A percentile compares a stretch with the other conserved stretches of the same genome.
Conservation (phyloP, 331 rosid genomes). For the Phaseolus coccineus region DNA sequence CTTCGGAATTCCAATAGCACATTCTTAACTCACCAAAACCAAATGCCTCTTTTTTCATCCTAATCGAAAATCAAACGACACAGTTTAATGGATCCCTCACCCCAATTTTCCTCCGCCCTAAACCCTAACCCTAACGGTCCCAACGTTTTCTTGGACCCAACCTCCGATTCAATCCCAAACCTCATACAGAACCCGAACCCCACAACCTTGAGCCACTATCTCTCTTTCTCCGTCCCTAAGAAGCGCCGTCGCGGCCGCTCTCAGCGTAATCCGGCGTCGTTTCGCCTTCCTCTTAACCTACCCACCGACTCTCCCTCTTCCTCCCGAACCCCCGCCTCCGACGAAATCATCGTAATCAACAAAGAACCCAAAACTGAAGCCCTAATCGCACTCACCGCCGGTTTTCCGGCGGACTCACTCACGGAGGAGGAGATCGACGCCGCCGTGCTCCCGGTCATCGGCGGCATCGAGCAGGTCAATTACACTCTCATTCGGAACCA, state of each 20-base stretch:
- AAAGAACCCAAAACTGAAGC: constrained; percentile 93
- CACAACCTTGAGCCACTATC: constrained; percentile 46
- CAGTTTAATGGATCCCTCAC: constrained; percentile 65
- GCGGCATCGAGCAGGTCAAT: constrained; percentile 96
- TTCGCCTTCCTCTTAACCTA: constrained; percentile 55
- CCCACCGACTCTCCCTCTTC: constrained; percentile 29
- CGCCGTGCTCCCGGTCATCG: constrained; percentile 70
- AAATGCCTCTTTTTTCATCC: background rate
- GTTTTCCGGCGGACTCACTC: constrained; percentile 91
- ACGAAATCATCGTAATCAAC: constrained; percentile 86
- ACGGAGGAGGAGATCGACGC: constrained; percentile 91
- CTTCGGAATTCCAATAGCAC: background rate
- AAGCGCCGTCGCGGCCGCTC: constrained; percentile 89
- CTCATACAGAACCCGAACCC: constrained; percentile 49
- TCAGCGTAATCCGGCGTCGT: constrained; percentile 68
- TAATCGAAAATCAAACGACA: background rate
- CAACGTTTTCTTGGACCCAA: constrained; percentile 28
- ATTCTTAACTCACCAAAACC: background rate
- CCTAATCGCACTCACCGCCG: constrained; percentile 75
- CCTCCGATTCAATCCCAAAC: constrained; percentile 46
- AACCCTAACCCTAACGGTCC: constrained; percentile 32
- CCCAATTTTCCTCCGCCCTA: constrained; percentile 60
- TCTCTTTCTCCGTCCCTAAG: constrained; percentile 81
- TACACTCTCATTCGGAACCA: constrained; percentile 88
- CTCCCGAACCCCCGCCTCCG: constrained; percentile 59